Percentiles rank a stretch among this genome's conserved stretches.
Conservation (phyloP, 345 rosid genomes). For the Salix dunnii region DNA sequence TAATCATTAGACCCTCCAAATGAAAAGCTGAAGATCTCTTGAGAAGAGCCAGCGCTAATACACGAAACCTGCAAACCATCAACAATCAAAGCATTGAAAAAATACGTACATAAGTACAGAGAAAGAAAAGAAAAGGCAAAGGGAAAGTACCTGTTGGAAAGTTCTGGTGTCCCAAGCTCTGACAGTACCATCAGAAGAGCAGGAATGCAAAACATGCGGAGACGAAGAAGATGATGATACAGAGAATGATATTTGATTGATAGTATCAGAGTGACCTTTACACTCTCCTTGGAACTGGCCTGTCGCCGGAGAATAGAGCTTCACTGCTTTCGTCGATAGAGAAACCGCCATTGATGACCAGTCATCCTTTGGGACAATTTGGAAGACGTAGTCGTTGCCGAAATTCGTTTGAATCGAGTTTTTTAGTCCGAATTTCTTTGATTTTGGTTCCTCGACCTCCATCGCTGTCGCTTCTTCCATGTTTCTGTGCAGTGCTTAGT, state of each 20-base stretch:
- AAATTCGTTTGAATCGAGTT: constrained; percentile 80
- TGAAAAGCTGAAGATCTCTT: constrained; percentile 75
- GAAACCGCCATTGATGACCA: constrained; percentile 92
- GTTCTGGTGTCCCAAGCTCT: constrained; percentile 87
- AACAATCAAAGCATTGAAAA: constrained; percentile 1
- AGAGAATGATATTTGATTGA: constrained; percentile 68
- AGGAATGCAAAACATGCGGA: constrained; percentile 71
- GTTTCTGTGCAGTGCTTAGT: constrained; percentile 2
- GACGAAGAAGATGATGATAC: constrained; percentile 46
- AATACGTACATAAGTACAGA: neutral
- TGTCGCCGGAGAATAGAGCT: constrained; percentile 77
- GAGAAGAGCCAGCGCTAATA: constrained; percentile 43
- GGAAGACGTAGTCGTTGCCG: constrained; percentile 84
- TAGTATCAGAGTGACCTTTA: constrained; percentile 61
- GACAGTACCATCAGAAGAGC: constrained; percentile 87
- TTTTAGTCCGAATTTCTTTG: constrained; percentile 58
- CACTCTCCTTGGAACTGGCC: constrained; percentile 86
- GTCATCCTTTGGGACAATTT: constrained; percentile 71
- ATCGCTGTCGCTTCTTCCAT: constrained; percentile 47
- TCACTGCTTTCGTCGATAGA: constrained; percentile 69
- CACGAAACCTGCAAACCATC: constrained; percentile 49
- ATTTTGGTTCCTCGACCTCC: constrained; percentile 48
- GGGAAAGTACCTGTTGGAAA: constrained; percentile 53
- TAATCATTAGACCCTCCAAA: constrained; percentile 67
- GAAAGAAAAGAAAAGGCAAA: neutral